Conservation (phyloP, 2,329 filamentous ascomycete species). For the Curvularia lunata region DNA sequence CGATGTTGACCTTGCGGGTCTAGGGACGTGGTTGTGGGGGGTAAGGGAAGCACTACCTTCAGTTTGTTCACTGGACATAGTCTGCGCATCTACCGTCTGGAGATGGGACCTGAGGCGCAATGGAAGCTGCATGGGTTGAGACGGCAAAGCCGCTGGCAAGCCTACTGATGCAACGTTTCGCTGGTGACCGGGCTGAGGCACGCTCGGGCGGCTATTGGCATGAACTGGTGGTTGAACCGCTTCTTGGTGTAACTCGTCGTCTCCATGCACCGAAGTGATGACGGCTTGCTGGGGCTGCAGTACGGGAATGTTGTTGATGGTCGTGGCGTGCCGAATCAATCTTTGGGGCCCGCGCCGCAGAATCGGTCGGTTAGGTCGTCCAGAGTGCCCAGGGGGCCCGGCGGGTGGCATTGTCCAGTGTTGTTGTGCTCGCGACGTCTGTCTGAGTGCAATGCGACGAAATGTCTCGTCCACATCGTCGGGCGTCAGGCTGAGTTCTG, state of each 20-base stretch:
- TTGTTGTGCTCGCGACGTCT: conserved; percentile 16
- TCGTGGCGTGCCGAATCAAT: conserved; percentile 39
- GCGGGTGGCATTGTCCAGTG: conserved; percentile 11
- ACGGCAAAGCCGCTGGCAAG: conserved; percentile 10
- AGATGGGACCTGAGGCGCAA: conserved; percentile 26
- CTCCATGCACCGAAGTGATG: conserved; percentile 25
- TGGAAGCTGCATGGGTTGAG: conserved; percentile 26
- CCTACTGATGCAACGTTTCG: conserved; percentile 8
- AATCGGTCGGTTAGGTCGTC: conserved; percentile 24
- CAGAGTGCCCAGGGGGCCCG: conserved; percentile 11
- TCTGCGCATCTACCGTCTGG: background rate
- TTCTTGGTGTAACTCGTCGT: conserved; percentile 8
- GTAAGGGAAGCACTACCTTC: conserved; percentile 13
- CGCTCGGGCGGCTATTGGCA: conserved; percentile 2
- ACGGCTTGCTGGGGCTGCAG: conserved; percentile 35
- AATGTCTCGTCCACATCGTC: conserved; percentile 47
- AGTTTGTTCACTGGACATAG: conserved; percentile 9
- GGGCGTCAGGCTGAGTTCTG: conserved; percentile 47
- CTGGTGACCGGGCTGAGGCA: conserved; percentile 3
- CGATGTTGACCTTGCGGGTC: conserved; percentile 12
- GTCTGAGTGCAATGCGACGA: conserved; percentile 39
- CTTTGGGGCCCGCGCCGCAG: conserved; percentile 42
- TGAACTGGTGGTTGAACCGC: background rate
- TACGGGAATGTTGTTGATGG: conserved; percentile 34
- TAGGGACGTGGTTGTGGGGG: conserved; percentile 14